Evolutionary conservation across 495 filamentous ascomycete genomes (phyloP), one percentile per base, ranked within the genome.

Genomic region (Filosporella fistucella): DNA sequence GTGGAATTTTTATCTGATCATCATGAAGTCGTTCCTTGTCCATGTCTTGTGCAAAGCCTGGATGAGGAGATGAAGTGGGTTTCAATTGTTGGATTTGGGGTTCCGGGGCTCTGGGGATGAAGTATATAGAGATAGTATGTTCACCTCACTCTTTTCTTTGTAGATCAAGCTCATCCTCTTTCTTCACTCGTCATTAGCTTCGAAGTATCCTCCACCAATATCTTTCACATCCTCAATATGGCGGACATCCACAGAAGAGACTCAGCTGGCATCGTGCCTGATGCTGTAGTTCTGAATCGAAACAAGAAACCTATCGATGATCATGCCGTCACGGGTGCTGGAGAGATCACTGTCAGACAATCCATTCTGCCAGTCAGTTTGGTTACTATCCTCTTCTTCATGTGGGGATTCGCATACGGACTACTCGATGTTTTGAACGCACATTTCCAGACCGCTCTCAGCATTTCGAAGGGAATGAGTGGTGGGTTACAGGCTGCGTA

Each of bases 391-490:
- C 24, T 47, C 8, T 70, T 70, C 60, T 70, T 70, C 58, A 56
- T 70, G 17, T 69, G 62, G 66, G 66, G 68, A 0, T 71, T 51
- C 16, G 47, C 53, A 17, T 76, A 76, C 53, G 74, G 77, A 20
- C 63, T 80, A 4, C 64, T 81, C 17, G 74, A 78, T 59, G 69
- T 72, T 20, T 53, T 80, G 41, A 81, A 78, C 57, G 68, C 68
- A 10, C 67, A 75, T 42, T 79, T 81, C 58, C 75, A 78, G 39
- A 63, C 58, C 1, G 63, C 66, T 3, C 61, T 77, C 13, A 55
- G 69, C 43, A 75, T 78, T 58, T 67, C 61, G 10, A 59, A 63
- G 26, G 63, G 63, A 17, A 58, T 64, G 49, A 62, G 68, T 11
- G 66, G 63, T 14, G 71, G 74, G 26, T 60, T 78, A 9, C 69